Evolutionary conservation across 495 filamentous ascomycete genomes (phyloP).

Genomic region (Podospora didyma): DNA sequence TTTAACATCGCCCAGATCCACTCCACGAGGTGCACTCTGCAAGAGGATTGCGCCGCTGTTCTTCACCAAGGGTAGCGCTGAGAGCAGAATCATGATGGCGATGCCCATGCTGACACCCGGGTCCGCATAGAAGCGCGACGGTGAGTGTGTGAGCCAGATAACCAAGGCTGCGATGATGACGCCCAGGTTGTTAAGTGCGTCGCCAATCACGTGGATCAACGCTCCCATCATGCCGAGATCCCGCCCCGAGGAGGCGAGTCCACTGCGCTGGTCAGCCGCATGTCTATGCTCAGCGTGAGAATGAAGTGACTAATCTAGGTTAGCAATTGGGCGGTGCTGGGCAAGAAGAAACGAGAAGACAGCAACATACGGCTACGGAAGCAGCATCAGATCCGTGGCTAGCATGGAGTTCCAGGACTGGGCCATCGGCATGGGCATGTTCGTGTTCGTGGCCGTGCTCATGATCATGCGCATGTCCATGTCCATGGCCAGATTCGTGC

Average conservation of each 20-base stretch:
- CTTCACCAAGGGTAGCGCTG: constrained; percentile 82
- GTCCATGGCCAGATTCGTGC: constrained; percentile 16
- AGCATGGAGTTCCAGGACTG: too few relatives aligned
- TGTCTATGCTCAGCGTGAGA: constrained; percentile 61
- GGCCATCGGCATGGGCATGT: constrained; percentile 34
- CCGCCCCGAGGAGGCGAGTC: constrained; percentile 22
- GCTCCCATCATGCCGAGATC: constrained; percentile 93
- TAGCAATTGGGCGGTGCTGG: background rate
- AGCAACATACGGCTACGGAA: background rate
- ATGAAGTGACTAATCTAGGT: constrained; percentile 41
- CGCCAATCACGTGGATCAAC: constrained; percentile 84
- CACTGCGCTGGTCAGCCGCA: constrained; percentile 9
- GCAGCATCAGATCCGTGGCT: background rate
- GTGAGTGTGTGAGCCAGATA: constrained; percentile 69
- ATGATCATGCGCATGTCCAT: constrained; percentile 30
- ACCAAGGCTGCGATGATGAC: constrained; percentile 82
- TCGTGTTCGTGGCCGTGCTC: constrained; percentile 20
- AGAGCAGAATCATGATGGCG: constrained; percentile 81
- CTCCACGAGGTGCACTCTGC: constrained; percentile 74
- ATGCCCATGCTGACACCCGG: constrained; percentile 81
- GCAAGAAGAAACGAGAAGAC: background rate
- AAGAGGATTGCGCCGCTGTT: constrained; percentile 84
- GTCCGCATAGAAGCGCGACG: constrained; percentile 63
- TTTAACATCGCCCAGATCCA: constrained; percentile 80
- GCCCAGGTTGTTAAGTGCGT: constrained; percentile 88